phyloP scores from a whole-genome alignment of 495 filamentous ascomycete species.

The Ascodesmis nigricans region DNA sequence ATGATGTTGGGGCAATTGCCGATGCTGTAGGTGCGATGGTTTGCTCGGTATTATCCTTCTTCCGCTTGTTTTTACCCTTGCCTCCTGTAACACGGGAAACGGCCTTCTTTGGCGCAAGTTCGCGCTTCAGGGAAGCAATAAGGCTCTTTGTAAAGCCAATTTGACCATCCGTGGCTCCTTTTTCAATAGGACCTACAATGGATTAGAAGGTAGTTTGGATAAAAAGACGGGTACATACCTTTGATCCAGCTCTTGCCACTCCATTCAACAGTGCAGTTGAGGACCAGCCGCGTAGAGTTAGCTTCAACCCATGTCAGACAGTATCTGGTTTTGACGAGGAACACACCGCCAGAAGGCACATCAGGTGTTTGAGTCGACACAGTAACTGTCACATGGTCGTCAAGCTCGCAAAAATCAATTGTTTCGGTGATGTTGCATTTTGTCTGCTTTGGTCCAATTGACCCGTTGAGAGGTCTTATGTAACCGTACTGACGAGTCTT shows the following conservation, averaged over 20 bases:
- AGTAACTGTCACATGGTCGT: conserved; percentile 61
- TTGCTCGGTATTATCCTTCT: conserved; percentile 33
- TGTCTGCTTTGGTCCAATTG: conserved; percentile 84
- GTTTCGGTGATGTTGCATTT: conserved; percentile 79
- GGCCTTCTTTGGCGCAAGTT: conserved; percentile 34
- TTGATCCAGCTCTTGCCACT: conserved; percentile 95
- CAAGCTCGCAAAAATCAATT: conserved; percentile 62
- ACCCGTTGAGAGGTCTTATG: conserved; percentile 66
- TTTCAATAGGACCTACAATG: conserved; percentile 7
- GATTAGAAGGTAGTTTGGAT: conserved; percentile 6
- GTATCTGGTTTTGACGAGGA: conserved; percentile 77
- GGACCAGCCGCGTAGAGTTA: conserved; percentile 60
- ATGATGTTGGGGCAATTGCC: conserved; percentile 23
- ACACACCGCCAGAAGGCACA: conserved; percentile 83
- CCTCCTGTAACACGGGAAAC: conserved; percentile 27
- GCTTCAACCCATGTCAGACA: conserved; percentile 77
- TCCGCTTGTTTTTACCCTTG: conserved; percentile 31
- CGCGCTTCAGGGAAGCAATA: conserved; percentile 45
- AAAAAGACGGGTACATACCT: conserved; percentile 32
- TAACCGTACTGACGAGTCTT: conserved; percentile 59
- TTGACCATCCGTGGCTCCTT: conserved; percentile 27
- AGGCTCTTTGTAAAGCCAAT: conserved; percentile 55
- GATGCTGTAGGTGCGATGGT: conserved; percentile 8
- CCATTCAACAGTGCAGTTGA: conserved; percentile 86
- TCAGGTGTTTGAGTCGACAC: conserved; percentile 77